These are phyloP conservation scores for Trichoderma sp. DNA, from an alignment of 2,329 filamentous ascomycete genomes.

Conservation along the genomic window DNA sequence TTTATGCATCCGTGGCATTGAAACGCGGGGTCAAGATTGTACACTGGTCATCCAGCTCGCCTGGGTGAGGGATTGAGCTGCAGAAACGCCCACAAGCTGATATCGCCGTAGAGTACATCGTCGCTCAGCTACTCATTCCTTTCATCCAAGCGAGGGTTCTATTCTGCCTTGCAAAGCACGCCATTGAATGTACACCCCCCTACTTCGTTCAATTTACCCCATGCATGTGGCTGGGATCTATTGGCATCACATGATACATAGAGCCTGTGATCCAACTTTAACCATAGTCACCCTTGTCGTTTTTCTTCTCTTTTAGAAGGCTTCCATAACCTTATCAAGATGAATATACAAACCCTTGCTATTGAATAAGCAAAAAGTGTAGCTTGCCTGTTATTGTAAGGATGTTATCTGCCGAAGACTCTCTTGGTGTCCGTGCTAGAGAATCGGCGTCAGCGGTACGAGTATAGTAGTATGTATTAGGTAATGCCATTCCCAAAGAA, in stretches of 20 bases:
- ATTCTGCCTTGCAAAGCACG: background rate
- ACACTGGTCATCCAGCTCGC: background rate
- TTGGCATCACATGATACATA: background rate
- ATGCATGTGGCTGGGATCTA: background rate
- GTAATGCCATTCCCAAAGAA: background rate
- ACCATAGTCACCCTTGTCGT: background rate
- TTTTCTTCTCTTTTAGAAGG: background rate
- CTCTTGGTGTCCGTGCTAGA: background rate
- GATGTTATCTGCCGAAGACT: background rate
- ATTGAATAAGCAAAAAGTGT: background rate
- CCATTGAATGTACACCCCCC: background rate
- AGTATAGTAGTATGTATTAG: background rate
- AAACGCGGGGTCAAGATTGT: background rate
- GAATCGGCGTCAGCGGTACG: background rate
- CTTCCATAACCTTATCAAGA: background rate
- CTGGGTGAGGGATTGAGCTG: background rate
- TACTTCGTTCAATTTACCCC: background rate
- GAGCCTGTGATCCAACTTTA: background rate
- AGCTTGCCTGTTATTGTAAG: background rate
- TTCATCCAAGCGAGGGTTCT: background rate
- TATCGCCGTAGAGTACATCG: no score
- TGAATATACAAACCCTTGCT: background rate
- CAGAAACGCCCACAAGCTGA: background rate
- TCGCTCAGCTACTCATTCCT: no score
- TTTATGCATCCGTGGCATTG: background rate